phyloP scores from a whole-genome alignment of 805 yeast species.

The Tetrapisispora phaffii region DNA sequence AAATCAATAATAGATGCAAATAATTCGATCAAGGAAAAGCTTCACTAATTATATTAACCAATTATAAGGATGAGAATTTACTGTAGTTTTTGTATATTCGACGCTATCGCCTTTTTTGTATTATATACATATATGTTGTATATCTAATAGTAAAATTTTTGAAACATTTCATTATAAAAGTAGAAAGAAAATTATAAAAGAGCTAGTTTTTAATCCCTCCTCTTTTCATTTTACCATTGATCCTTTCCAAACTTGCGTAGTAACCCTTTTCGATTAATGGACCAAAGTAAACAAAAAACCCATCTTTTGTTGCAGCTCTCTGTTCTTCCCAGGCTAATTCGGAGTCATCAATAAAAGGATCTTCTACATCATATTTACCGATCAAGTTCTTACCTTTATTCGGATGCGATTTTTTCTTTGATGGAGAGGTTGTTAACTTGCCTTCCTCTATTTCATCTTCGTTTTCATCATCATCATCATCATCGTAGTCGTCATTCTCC shows the following conservation, averaged over 20 bases:
- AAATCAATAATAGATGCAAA: background rate
- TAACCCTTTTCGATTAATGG: constrained; percentile 62
- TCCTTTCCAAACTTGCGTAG: constrained; percentile 38
- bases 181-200: background rate
- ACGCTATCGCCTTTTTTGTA: background rate
- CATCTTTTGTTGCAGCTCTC: constrained; percentile 85
- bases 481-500: constrained; percentile 13
- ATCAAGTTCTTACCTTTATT: constrained; percentile 58
- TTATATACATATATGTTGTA: background rate
- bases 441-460: constrained; percentile 14
- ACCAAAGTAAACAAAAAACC: constrained; percentile 92
- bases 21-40: background rate
- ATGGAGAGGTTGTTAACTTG: constrained; percentile 11
- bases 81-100: too few relatives aligned
- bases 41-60: background rate
- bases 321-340: constrained; percentile 91
- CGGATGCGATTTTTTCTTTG: constrained; percentile 28
- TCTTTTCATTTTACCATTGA: constrained; percentile 36
- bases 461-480: constrained; percentile 17
- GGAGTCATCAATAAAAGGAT: constrained; percentile 93
- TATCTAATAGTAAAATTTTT: background rate
- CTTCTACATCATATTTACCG: constrained; percentile 85
- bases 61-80: too few relatives aligned
- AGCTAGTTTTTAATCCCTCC: constrained; percentile 27
- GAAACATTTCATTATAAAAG: background rate